Evolutionary conservation across 139 green algal species (phyloP), one percentile per base, ranked within the genome.

Genomic region (Nannochloris sp.): DNA sequence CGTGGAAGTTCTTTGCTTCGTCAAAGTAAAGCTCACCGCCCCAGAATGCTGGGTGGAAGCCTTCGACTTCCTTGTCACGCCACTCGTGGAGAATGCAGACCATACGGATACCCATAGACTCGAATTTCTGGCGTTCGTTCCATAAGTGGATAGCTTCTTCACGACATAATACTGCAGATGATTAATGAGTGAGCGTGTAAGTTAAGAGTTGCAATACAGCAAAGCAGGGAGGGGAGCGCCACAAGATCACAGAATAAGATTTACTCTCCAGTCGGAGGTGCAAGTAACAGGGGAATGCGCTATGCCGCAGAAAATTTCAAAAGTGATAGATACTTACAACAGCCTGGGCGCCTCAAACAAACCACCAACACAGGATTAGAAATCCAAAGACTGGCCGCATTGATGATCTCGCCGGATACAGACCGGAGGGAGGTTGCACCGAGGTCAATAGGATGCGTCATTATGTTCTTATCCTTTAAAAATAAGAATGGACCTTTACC

Each of bases 51-150:
- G 71, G 60, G 0, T 27, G 8, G 30, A 71, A 79, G 24, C 31
- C 72, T 3, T 51, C 57, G 14, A 79, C 61, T 46, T 79, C 72
- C 3, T 39, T 30, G 10, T 79, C 39, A 24, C 61, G 61, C 67
- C 67, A 79, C 53, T 79, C 72, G 36, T 79, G 68, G 25, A 77
- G 24, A 12, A 77, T 24, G 13, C 51, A 68, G 12, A 71, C 68
- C 24, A 79, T 51, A 37, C 44, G 42, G 3, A 77, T 55, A 29
- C 53, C 67, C 24, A 67, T 30, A 19, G 23, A 42, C 19, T 69
- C 67, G 36, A 77, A 48, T 25, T 67, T 56, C 7, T 55, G 35
- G 9, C 68, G 60, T 8, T 45, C 29, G 3, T 42, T 44, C 72
- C 66, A 76, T 5, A 79, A 10, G 13, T 19, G 10, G 6, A 77